Percentiles rank a stretch among this genome's conserved stretches.
Conservation (phyloP, 2,329 filamentous ascomycete genomes). For the Pseudogymnoascus sp. region DNA sequence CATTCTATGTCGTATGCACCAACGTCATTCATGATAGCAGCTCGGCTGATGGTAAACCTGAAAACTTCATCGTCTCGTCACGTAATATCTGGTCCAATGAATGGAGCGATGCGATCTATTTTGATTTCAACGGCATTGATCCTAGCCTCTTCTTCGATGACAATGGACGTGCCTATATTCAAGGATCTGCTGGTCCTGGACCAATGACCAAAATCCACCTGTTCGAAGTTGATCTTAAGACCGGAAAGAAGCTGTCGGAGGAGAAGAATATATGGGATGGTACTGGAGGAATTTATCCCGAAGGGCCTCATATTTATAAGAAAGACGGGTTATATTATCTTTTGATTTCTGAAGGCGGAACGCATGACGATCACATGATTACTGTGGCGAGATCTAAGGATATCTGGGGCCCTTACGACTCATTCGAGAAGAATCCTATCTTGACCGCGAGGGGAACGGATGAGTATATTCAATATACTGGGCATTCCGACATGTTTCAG, state of each 20-base stretch:
- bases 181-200: background rate
- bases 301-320: constrained; percentile 28
- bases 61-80: background rate
- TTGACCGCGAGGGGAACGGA: constrained; percentile 33
- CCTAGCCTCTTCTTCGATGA: constrained; percentile 2
- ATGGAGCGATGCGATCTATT: constrained; percentile 1
- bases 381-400: constrained; percentile 27
- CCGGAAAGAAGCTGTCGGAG: background rate
- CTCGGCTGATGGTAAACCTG: background rate
- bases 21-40: background rate
- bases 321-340: constrained; percentile 29
- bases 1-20: background rate
- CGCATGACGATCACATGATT: constrained; percentile 23
- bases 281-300: constrained; percentile 10
- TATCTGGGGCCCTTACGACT: constrained; percentile 34
- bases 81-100: background rate
- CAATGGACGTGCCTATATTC: background rate
- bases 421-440: constrained; percentile 34
- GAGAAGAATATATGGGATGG: background rate
- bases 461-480: constrained; percentile 33
- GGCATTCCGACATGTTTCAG: constrained; percentile 40
- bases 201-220: background rate
- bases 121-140: background rate
- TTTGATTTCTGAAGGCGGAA: constrained; percentile 20
- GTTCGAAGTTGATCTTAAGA: background rate